Conservation (phyloP, 78 protist species). For the Pelomyxa schiedti region DNA sequence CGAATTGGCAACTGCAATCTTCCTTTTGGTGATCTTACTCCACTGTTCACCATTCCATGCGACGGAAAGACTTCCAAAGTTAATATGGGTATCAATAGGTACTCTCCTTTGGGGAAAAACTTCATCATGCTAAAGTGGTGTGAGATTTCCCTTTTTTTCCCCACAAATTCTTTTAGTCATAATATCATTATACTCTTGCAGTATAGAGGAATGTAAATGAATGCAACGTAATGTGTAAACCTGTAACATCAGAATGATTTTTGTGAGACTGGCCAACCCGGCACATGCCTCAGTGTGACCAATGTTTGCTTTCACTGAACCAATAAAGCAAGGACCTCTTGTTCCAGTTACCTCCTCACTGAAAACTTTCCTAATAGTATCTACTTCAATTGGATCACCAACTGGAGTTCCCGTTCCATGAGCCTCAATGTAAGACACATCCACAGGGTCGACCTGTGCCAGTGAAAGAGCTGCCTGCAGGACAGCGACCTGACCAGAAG, state of each 20-base stretch:
- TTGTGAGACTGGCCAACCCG: not conserved
- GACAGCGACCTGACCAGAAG: conserved; percentile 38
- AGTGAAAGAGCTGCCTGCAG: conserved; percentile 26
- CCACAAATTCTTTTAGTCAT: no score
- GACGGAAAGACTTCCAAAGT: no score
- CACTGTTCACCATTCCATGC: no score
- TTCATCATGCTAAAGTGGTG: not conserved
- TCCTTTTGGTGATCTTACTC: no score
- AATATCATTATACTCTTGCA: no score
- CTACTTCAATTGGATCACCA: conserved; percentile 44
- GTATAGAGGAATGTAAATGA: no score
- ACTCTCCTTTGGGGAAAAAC: no score
- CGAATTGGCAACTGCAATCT: conserved; percentile 41
- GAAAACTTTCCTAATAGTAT: conserved; percentile 19
- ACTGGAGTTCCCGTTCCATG: conserved; percentile 47
- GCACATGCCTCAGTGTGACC: conserved; percentile 14
- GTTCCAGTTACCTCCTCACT: not conserved
- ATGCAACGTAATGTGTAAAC: no score
- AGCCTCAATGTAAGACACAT: conserved; percentile 30
- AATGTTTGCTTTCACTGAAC: conserved; percentile 8
- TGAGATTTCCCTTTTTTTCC: no score
- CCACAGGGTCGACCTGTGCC: not conserved
- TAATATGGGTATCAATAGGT: no score
- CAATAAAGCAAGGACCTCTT: conserved; percentile 3
- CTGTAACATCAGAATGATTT: not conserved